Base-by-base conservation (phyloP, 2,329 filamentous ascomycete species). In the Dactylellina cionopaga region DNA sequence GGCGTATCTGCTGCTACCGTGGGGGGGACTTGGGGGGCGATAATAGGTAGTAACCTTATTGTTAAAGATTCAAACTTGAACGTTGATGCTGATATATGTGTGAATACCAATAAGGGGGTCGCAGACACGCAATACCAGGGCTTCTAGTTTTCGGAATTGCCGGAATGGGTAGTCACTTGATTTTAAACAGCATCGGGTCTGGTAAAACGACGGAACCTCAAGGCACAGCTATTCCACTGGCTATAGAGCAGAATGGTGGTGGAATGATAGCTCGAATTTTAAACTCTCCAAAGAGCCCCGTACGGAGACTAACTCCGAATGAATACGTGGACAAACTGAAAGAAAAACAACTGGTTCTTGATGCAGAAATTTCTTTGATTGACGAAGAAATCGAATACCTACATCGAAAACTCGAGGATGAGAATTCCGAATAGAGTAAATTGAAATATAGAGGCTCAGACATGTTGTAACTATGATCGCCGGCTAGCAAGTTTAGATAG, bases 321-420 rank as follows among this genome's bases (percentile, higher is more conserved):
- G 69, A 74, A 19, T 74, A 74, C 33, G 33, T 55, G 2, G 33
- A 22, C 4, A 74, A 65, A 31, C 31, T 74, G 41, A 52, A 25
- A 17, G 55, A 63, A 7, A 74, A 68, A 27, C 51, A 58, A 35
- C 31, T 74, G 29, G 29, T 51, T 6, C 9, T 74, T 19, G 62
- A 74, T 46, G 62, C 62, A 5, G 69, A 74, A 17, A 74, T 74
- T 33, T 60, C 69, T 2, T 51, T 74, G 5, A 51, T 74, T 3
- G 63, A 66, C 10, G 69, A 74, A 35, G 69, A 74, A 56, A 74
- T 74, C 17, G 59, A 59, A 25, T 55, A 31, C 6, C 44, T 72
- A 27, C 41, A 17, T 2, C 54, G 52, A 15, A 64, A 35, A 24
- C 49, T 63, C n/a, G 52, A 66, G 17, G 27, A 39, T 1, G 39